Percentiles rank a stretch among this genome's conserved stretches.
phyloP scores from a whole-genome alignment of 352 stramenopile species.

The Phytophthora hibernalis region DNA sequence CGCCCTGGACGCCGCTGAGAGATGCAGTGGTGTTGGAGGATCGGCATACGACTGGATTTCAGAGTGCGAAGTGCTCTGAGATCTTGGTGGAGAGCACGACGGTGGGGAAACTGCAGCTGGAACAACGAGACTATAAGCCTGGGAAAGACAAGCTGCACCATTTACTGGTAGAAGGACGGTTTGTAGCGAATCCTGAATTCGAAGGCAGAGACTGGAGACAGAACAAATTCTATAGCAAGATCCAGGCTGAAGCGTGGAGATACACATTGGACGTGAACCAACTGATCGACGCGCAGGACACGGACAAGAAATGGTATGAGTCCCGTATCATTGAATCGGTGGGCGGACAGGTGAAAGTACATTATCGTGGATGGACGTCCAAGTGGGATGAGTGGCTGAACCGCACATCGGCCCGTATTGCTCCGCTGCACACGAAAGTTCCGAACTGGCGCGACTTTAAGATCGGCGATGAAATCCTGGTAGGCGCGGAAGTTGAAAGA shows the following conservation, averaged over 20 bases:
- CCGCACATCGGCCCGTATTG: constrained; percentile 88
- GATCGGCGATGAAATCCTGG: constrained; percentile 57
- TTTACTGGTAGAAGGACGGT: constrained; percentile 67
- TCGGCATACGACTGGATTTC: constrained; percentile 25
- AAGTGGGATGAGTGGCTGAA: constrained; percentile 98
- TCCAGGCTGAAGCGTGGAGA: constrained; percentile 67
- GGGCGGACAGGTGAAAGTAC: constrained; percentile 80
- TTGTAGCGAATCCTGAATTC: constrained; percentile 1
- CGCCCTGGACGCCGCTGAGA: constrained; percentile 52
- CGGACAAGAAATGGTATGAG: constrained; percentile 85
- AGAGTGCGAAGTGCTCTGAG: constrained; percentile 2
- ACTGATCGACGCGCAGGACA: constrained; percentile 80
- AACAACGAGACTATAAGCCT: constrained; percentile 57
- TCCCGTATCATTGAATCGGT: constrained; percentile 61
- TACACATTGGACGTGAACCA: constrained; percentile 60
- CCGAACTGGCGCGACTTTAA: constrained; percentile 77
- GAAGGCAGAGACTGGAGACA: constrained; percentile 53
- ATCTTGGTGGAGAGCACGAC: constrained; percentile 32
- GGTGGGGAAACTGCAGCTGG: constrained; percentile 63
- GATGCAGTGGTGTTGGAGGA: constrained; percentile 32
- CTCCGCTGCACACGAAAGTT: constrained; percentile 90
- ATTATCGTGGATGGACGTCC: constrained; percentile 97
- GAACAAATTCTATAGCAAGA: constrained; percentile 68
- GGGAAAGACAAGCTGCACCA: constrained; percentile 69
- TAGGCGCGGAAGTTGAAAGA: constrained; percentile 41